phyloP scores from a whole-genome alignment of 306 rosid species.

The Heteromeles arbutifolia region DNA sequence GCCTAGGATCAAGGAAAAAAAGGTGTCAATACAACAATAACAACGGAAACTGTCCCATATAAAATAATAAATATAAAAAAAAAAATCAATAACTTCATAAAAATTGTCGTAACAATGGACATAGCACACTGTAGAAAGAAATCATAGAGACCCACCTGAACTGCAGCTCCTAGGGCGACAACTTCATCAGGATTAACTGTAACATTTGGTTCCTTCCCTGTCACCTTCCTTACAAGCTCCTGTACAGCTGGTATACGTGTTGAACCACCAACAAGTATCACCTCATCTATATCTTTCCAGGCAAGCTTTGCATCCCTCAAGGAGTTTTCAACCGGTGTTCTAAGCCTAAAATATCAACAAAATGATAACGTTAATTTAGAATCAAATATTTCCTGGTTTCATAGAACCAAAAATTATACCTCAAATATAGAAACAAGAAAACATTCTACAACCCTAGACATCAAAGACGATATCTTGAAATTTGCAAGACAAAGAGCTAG shows the following conservation, averaged over 20 bases:
- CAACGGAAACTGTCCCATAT: not conserved
- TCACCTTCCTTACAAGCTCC: constrained; percentile 69
- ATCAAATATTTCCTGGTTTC: not conserved
- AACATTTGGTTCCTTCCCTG: constrained; percentile 71
- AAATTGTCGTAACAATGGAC: not conserved
- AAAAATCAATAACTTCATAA: not conserved
- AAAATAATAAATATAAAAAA: too few species aligned
- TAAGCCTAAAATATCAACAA: constrained; percentile 40
- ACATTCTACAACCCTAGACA: not conserved
- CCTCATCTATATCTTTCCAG: constrained; percentile 76
- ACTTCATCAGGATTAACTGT: constrained; percentile 89
- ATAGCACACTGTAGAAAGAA: not conserved
- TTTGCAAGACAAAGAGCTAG: not conserved
- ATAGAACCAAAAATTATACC: not conserved
- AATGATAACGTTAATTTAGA: not conserved
- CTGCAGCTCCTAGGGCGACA: constrained; percentile 90
- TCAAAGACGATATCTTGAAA: not conserved
- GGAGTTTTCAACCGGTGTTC: constrained; percentile 78
- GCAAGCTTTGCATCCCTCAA: constrained; percentile 96
- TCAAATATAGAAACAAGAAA: not conserved
- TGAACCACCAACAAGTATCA: constrained; percentile 75
- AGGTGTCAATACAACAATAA: not conserved
- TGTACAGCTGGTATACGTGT: constrained; percentile 79
- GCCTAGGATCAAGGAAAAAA: constrained; percentile 34
- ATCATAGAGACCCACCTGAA: constrained; percentile 37